A percentile compares a stretch with the other conserved stretches of the same genome.
These are phyloP conservation scores for Biscogniauxia mediterranea DNA, from an alignment of 2,329 filamentous ascomycete species.

Conservation along the genomic window DNA sequence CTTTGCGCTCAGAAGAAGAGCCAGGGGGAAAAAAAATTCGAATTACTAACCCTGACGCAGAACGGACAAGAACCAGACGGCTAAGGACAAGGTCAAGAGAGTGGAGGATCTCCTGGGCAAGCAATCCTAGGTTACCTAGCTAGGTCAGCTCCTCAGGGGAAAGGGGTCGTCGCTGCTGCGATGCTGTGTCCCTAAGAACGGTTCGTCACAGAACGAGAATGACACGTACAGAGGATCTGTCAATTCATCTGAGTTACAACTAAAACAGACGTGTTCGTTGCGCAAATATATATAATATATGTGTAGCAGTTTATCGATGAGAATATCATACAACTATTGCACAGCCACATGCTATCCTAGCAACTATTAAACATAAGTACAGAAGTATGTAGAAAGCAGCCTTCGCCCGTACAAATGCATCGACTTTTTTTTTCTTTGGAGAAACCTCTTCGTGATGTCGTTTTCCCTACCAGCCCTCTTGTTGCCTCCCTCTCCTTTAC, in stretches of 20 bases:
- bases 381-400: neutral
- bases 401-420: neutral
- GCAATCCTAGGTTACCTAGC: slow-evolving; percentile 10
- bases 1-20: too few relatives aligned
- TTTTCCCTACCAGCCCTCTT: neutral
- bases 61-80: slow-evolving; percentile 82
- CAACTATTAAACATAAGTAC: neutral
- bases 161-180: too few relatives aligned
- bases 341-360: neutral
- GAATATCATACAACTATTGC: neutral
- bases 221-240: neutral
- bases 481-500: too few relatives aligned
- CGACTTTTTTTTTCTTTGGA: neutral
- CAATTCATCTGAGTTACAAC: neutral
- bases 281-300: neutral
- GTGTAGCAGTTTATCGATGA: neutral
- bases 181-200: neutral
- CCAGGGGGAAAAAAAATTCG: too few relatives aligned
- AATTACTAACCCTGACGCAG: slow-evolving; percentile 38
- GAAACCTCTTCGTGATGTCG: slow-evolving; percentile 1
- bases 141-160: too few relatives aligned
- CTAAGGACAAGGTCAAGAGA: slow-evolving; percentile 73
- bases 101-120: slow-evolving; percentile 50
- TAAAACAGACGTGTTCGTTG: too few relatives aligned
- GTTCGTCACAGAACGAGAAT: neutral